These are phyloP conservation scores for Pluteus cervinus DNA, from an alignment of 768 basidiomycete genomes.

Conservation along the genomic window DNA sequence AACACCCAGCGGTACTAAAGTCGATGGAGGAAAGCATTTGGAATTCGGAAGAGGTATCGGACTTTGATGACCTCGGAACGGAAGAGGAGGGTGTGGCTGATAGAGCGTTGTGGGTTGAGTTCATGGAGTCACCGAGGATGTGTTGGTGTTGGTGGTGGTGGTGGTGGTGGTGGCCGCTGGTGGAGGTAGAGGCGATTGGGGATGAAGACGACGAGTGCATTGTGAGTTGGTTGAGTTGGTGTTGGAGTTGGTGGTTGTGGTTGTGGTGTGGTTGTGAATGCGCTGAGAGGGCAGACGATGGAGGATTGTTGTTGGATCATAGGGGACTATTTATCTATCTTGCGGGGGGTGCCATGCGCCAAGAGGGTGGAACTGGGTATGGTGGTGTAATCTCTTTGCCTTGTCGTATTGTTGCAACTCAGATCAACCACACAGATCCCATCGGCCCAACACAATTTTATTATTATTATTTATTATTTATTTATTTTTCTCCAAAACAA, in stretches of 20 bases:
- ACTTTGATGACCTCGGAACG: conserved; percentile 16
- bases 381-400: no score
- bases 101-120: conserved; percentile 1
- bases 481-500: no score
- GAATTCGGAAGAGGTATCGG: no score
- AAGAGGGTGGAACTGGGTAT: no score
- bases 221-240: conserved; percentile 11
- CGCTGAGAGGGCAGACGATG: conserved; percentile 15
- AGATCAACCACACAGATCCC: background rate
- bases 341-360: no score
- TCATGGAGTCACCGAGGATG: conserved; percentile 8
- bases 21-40: conserved; percentile 30
- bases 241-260: conserved; percentile 9
- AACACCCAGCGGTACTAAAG: conserved; percentile 68
- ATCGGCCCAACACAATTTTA: background rate
- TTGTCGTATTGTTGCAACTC: no score
- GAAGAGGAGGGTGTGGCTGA: conserved; percentile 15
- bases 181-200: background rate
- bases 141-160: conserved; percentile 8
- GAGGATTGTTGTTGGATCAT: conserved; percentile 13
- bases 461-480: background rate
- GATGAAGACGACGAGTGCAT: conserved; percentile 25
- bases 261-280: conserved; percentile 3
- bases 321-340: conserved; percentile 30
- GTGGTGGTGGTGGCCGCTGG: conserved; percentile 7